phyloP scores from a whole-genome alignment of 129 eudicot species.

The Tanacetum coccineum region DNA sequence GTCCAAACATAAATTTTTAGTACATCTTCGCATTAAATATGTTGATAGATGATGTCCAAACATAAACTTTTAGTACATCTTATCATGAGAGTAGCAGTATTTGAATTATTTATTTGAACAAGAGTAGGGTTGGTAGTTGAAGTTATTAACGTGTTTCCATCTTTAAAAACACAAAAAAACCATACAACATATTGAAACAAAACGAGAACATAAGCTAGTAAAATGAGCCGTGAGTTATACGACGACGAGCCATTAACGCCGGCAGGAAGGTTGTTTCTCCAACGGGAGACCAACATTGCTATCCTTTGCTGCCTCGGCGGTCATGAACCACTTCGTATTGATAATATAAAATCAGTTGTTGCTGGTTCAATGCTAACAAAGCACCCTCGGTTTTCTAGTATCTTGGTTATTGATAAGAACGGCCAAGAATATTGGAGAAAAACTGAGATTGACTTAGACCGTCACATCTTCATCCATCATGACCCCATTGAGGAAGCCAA shows the following conservation, averaged over 20 bases:
- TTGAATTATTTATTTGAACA: slow-evolving; percentile 11
- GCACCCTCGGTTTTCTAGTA: slow-evolving; percentile 63
- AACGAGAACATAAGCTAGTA: not conserved
- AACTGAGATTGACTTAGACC: slow-evolving; percentile 48
- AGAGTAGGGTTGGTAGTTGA: slow-evolving; percentile 25
- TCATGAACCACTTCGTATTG: slow-evolving; percentile 43
- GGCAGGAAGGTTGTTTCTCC: slow-evolving; percentile 58
- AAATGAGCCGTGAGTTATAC: slow-evolving; percentile 22
- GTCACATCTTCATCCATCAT: slow-evolving; percentile 45
- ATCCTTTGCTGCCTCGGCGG: slow-evolving; percentile 42
- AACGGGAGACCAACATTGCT: slow-evolving; percentile 43
- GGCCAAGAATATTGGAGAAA: slow-evolving; percentile 57
- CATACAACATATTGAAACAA: slow-evolving; percentile 4
- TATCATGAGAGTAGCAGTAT: slow-evolving; percentile 15
- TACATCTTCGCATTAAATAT: too few relatives aligned
- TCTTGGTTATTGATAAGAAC: slow-evolving; percentile 31
- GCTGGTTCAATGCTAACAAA: slow-evolving; percentile 39
- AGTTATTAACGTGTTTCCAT: slow-evolving; percentile 9
- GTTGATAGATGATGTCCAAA: too few relatives aligned
- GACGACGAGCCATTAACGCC: slow-evolving; percentile 61
- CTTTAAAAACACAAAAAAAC: slow-evolving; percentile 4
- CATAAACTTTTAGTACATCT: not conserved
- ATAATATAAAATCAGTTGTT: slow-evolving; percentile 36
- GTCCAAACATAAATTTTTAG: not conserved
- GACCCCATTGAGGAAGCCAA: slow-evolving; percentile 36